Percentiles rank a stretch among this genome's conserved stretches.
Evolutionary conservation across 441 rosid genomes (phyloP).

Genomic region (Aleurites moluccanus): DNA sequence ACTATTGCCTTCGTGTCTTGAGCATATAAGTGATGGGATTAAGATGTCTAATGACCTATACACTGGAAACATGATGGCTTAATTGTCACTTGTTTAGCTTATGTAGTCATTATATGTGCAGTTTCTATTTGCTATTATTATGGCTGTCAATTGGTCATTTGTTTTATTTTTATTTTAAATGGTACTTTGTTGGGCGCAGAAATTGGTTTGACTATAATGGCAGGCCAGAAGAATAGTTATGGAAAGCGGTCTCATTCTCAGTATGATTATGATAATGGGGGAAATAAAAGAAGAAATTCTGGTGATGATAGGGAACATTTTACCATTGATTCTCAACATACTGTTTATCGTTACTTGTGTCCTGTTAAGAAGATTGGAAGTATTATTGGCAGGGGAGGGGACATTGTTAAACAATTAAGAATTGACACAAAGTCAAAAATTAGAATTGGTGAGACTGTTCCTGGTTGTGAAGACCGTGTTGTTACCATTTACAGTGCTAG

Average conservation of each 20-base stretch:
- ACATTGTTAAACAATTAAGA: constrained; percentile 89
- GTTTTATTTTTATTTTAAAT: background rate
- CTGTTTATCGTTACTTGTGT: constrained; percentile 84
- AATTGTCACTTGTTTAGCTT: background rate
- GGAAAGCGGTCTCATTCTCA: constrained; percentile 80
- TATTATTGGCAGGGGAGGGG: constrained; percentile 94
- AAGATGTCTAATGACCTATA: background rate
- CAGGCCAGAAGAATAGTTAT: constrained; percentile 78
- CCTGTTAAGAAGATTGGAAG: constrained; percentile 89
- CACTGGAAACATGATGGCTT: background rate
- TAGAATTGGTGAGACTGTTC: constrained; percentile 74
- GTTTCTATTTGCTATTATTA: background rate
- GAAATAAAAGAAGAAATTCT: constrained; percentile 66
- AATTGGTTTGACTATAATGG: constrained; percentile 35
- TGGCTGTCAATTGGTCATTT: background rate
- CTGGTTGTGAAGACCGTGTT: constrained; percentile 87
- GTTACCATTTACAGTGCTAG: constrained; percentile 88
- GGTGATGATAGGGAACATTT: constrained; percentile 74
- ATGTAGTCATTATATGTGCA: background rate
- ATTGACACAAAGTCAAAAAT: constrained; percentile 82
- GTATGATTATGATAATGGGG: constrained; percentile 62
- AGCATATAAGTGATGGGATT: background rate
- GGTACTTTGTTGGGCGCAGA: constrained; percentile 25
- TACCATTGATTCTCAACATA: constrained; percentile 60
- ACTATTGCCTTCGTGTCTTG: background rate